Conservation (phyloP, 179 eudicot genomes). For the Silene noctiflora region DNA sequence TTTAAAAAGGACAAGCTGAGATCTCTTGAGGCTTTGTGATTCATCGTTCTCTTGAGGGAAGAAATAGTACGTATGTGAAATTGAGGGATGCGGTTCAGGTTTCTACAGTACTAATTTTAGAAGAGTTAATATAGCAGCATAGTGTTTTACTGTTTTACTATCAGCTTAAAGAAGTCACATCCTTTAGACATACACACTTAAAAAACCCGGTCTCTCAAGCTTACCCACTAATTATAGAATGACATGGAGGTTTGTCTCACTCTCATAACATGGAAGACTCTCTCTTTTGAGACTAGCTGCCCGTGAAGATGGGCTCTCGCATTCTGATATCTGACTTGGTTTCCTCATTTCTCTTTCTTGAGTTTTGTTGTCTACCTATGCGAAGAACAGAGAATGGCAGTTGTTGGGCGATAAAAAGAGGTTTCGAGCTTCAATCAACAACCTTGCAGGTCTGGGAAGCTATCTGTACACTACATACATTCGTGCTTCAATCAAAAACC, state of each 20-base stretch:
- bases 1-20: neutral
- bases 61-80: slow-evolving; percentile 17
- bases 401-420: slow-evolving; percentile 11
- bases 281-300: neutral
- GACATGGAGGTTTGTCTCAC: neutral
- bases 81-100: slow-evolving; percentile 20
- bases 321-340: slow-evolving; percentile 18
- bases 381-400: slow-evolving; percentile 9
- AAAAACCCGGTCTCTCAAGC: neutral
- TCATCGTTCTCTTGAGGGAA: slow-evolving; percentile 19
- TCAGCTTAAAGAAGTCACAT: slow-evolving; percentile 24
- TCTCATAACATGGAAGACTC: neutral
- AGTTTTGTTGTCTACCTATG: slow-evolving; percentile 17
- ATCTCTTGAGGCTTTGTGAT: slow-evolving; percentile 22
- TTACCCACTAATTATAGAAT: neutral
- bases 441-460: slow-evolving; percentile 19
- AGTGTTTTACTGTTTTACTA: slow-evolving; percentile 28
- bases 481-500: neutral
- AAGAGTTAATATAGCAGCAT: slow-evolving; percentile 33
- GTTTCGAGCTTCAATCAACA: slow-evolving; percentile 20
- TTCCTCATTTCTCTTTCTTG: slow-evolving; percentile 9
- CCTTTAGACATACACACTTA: neutral
- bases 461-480: slow-evolving; percentile 13
- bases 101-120: slow-evolving; percentile 33
- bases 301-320: slow-evolving; percentile 4